Evolutionary conservation across 805 yeast genomes (phyloP).

Genomic region (Candida vartiovaarae): DNA sequence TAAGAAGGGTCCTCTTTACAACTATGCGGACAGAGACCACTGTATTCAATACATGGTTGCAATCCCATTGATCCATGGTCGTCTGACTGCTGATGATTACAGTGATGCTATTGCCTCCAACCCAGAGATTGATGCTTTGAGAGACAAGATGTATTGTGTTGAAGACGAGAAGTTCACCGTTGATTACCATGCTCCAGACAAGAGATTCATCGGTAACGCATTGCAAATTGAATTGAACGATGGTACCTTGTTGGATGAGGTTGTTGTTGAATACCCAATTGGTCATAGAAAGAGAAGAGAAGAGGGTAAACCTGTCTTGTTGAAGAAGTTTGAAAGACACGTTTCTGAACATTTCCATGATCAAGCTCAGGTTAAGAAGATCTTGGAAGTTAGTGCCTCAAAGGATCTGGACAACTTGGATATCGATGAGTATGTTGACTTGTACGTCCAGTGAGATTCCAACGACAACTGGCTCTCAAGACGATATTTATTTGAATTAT

Average conservation of each 20-base stretch:
- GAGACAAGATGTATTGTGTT: conserved; percentile 48
- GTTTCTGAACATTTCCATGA: conserved; percentile 36
- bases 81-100: conserved; percentile 53
- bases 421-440: conserved; percentile 41
- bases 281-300: conserved; percentile 54
- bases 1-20: conserved; percentile 51
- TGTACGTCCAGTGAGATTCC: conserved; percentile 22
- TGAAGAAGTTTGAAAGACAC: conserved; percentile 45
- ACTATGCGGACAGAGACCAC: conserved; percentile 61
- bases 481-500: too few relatives aligned
- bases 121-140: conserved; percentile 44
- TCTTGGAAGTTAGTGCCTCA: conserved; percentile 28
- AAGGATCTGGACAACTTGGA: conserved; percentile 33
- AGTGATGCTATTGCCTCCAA: conserved; percentile 42
- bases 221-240: conserved; percentile 43
- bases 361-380: conserved; percentile 30
- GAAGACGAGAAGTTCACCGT: conserved; percentile 41
- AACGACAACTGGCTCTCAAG: too few relatives aligned
- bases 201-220: conserved; percentile 53
- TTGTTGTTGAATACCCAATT: conserved; percentile 47
- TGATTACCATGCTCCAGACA: conserved; percentile 50
- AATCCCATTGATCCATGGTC: conserved; percentile 46
- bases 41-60: conserved; percentile 62
- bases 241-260: conserved; percentile 46
- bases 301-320: conserved; percentile 50